phyloP scores from a whole-genome alignment of 768 basidiomycete genomes.

The Leucogyrophana mollusca region DNA sequence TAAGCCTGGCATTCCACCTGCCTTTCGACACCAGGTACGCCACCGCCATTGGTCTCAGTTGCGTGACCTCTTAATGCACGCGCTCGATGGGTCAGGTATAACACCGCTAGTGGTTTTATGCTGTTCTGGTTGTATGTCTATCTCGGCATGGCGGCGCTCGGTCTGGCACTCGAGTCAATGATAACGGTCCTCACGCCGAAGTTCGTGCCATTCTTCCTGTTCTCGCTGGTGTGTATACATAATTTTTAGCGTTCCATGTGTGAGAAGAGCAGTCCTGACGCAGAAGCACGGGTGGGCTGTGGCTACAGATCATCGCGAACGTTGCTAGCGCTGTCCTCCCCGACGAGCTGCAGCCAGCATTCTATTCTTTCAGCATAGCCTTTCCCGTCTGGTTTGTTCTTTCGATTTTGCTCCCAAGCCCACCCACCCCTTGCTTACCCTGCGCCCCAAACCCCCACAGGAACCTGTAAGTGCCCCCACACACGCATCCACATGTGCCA shows the following conservation, averaged over 20 bases:
- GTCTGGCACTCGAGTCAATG: conserved; percentile 33
- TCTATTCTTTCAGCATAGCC: conserved; percentile 30
- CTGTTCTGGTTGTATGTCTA: conserved; percentile 30
- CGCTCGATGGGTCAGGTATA: conserved; percentile 1
- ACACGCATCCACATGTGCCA: background rate
- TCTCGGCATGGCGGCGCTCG: conserved; percentile 31
- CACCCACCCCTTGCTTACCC: background rate
- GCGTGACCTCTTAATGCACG: too few species aligned
- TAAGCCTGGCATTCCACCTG: conserved; percentile 42
- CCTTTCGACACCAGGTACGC: conserved; percentile 38
- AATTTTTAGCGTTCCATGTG: too few species aligned
- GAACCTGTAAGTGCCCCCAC: conserved; percentile 14
- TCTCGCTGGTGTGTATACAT: conserved; percentile 23
- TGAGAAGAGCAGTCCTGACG: background rate
- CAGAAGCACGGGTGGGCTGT: background rate
- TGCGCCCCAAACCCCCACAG: too few species aligned
- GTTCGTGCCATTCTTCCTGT: conserved; percentile 32
- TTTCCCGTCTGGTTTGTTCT: conserved; percentile 31
- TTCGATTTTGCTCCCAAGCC: background rate
- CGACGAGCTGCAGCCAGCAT: conserved; percentile 22
- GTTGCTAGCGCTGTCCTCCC: conserved; percentile 28
- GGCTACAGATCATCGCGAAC: conserved; percentile 28
- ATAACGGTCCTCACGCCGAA: conserved; percentile 31
- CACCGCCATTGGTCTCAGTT: background rate
- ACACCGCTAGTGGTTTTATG: conserved; percentile 21